Base-by-base conservation (phyloP, 139 green algal species). In the Nannochloris sp. region DNA sequence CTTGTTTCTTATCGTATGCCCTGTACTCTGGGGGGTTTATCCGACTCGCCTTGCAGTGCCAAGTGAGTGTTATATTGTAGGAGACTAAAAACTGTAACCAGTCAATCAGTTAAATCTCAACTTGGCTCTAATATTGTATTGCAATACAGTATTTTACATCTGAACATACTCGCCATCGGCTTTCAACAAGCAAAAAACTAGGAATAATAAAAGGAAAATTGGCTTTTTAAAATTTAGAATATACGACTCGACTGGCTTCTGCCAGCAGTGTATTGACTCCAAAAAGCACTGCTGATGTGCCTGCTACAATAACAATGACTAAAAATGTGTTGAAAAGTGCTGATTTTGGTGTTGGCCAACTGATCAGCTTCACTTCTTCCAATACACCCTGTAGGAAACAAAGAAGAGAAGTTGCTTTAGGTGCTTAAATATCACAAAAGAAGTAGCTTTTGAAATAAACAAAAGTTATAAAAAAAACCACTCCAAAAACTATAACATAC, bases 301-400 rank as follows among this genome's bases (percentile, higher is more conserved):
- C 61, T 3, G 51, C 38, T 30, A 88, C 83, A 27, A 88, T 76
- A 15, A 19, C 59, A 31, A 89, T 62, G 6, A 88, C 82, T 15
- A 89, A 27, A 10, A 80, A 33, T 25, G 82, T 88, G 34, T 85
- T 76, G 19, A 72, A 27, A 9, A 81, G n/a, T 8, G 80, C 82
- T 47, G 61, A 44, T 19, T 27, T 4, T 8, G 78, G 64, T 2
- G 44, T 65, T 24, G 81, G 81, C 81, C 81, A 88, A 55, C 85
- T 61, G 63, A 88, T 88, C 10, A 87, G 68, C 42, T 42, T 27
- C 27, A 85, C 76, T 68, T 88, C 81, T 53, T 83, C 70, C 47
- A 72, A 15, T 32, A 89, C 83, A 13, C 78, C 75, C 61, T 82
- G 54, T 38, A 75, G 2, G 31, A 33, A 23, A 74, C n/a, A 51